These are phyloP conservation scores for Cyclotella cryptica DNA, from an alignment of 108 stramenopile genomes.

Conservation along the genomic window DNA sequence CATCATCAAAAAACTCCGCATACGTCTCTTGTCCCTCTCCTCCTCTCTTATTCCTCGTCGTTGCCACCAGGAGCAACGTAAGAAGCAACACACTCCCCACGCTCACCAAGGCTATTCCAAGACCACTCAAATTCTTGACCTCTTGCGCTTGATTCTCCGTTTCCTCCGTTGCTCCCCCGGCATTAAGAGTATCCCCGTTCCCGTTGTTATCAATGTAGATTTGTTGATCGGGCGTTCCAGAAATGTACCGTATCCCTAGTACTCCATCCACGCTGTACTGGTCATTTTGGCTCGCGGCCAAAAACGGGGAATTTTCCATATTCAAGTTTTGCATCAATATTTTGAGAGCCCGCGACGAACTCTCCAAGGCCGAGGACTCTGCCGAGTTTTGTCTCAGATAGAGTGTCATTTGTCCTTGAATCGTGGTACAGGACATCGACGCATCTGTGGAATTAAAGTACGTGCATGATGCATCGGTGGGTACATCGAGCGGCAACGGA, in stretches of 20 bases:
- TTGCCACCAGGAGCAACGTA: slow-evolving; percentile 22
- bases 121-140: not conserved
- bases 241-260: slow-evolving; percentile 32
- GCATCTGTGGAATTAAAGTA: slow-evolving; percentile 11
- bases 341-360: slow-evolving; percentile 38
- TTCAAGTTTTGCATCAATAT: slow-evolving; percentile 32
- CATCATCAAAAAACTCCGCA: slow-evolving; percentile 37
- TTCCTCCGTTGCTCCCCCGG: not conserved
- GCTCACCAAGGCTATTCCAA: slow-evolving; percentile 16
- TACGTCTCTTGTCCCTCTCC: slow-evolving; percentile 13
- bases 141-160: not conserved
- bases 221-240: slow-evolving; percentile 30
- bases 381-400: slow-evolving; percentile 44
- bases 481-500: slow-evolving; percentile 11
- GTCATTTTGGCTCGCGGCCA: slow-evolving; percentile 1
- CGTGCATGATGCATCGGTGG: slow-evolving; percentile 17
- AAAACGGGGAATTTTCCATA: slow-evolving; percentile 26
- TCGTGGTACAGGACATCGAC: slow-evolving; percentile 18
- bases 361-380: slow-evolving; percentile 6
- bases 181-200: not conserved
- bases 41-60: not conserved
- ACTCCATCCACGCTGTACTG: slow-evolving; percentile 24
- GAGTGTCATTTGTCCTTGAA: slow-evolving; percentile 35
- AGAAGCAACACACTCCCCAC: slow-evolving; percentile 16
- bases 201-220: not conserved